Evolutionary conservation across 2,329 filamentous ascomycete species (phyloP), one percentile per base, ranked within the genome.

Genomic region (Diaporthe citri): DNA sequence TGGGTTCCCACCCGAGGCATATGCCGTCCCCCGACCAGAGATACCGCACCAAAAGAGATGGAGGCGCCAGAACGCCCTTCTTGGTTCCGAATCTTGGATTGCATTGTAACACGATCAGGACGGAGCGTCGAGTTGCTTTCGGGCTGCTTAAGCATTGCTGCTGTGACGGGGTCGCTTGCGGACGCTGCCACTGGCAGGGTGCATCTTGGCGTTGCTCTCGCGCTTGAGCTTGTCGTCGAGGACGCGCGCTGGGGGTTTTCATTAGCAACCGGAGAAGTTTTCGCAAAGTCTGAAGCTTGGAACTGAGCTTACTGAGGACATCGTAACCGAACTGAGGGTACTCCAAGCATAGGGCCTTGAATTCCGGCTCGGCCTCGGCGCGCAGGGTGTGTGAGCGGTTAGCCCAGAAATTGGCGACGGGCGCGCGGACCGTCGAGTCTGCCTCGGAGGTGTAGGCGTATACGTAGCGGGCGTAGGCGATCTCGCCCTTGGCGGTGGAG

Each of bases 251-350:
- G 22, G 79, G 59, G 36, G 25, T 22, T n/a, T 56, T 67, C 34
- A 77, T 81, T 72, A 80, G 78, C 72, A 77, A 46, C 10, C 22
- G 15, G 41, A 15, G 34, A 55, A 25, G 4, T 22, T 9, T 25
- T 5, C 9, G 12, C 36, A 52, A 60, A 43, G 2, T 20, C 15
- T 15, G 28, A 4, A 28, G 43, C 41, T 39, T 13, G 59, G 39
- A 67, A 36, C 6, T 17, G 10, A 34, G 86, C 89, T 78, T 87
- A 95, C 91, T 95, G 76, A 98, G 90, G 73, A 98, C 94, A 83
- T 98, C 96, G 86, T 96, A 98, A 81, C 94, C 94, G 82, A 98
- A 98, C 82, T 97, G 93, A 25, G 96, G 96, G 82, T 93, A 95
- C 85, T 98, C 94, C 82, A 98, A 86, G 85, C 96, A 98, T 84